Evolutionary conservation across 805 yeast genomes (phyloP).

Genomic region (Candida namnaoensis): DNA sequence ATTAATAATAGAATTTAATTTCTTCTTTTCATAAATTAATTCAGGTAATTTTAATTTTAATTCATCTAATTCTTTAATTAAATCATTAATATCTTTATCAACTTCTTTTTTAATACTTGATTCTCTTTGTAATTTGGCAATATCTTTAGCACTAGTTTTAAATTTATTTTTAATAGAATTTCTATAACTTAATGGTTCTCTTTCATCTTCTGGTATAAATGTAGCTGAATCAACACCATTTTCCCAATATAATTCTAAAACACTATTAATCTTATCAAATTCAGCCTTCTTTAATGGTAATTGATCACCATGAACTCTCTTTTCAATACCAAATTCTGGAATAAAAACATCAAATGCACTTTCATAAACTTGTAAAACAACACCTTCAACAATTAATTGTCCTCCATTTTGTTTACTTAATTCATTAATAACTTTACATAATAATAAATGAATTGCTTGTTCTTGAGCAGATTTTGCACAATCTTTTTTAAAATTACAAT

Average conservation of each 20-base stretch:
- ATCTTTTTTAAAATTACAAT: conserved; percentile 92
- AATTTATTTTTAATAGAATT: conserved; percentile 71
- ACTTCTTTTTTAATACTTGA: conserved; percentile 9
- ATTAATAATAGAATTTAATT: background rate
- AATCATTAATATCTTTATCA: conserved; percentile 23
- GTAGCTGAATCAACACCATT: conserved; percentile 88
- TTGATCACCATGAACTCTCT: conserved; percentile 96
- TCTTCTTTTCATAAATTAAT: conserved; percentile 3
- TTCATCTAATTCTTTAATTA: conserved; percentile 37
- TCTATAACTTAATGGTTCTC: conserved; percentile 66
- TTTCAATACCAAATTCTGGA: conserved; percentile 92
- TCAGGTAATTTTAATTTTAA: conserved; percentile 45
- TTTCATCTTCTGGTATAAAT: conserved; percentile 85
- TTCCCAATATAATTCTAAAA: conserved; percentile 87
- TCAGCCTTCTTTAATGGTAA: conserved; percentile 89
- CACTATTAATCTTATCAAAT: conserved; percentile 59
- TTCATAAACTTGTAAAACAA: conserved; percentile 88
- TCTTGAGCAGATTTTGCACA: conserved; percentile 91
- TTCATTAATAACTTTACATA: conserved; percentile 77
- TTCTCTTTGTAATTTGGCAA: conserved; percentile 48
- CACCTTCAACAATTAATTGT: conserved; percentile 76
- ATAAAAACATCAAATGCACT: conserved; percentile 89
- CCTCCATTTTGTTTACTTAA: conserved; percentile 59
- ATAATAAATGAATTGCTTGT: conserved; percentile 81
- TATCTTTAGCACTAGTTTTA: conserved; percentile 61